Percentiles rank a stretch among this genome's conserved stretches.
Conservation (phyloP, 805 yeast genomes). For the Wickerhamomyces hampshirensis region DNA sequence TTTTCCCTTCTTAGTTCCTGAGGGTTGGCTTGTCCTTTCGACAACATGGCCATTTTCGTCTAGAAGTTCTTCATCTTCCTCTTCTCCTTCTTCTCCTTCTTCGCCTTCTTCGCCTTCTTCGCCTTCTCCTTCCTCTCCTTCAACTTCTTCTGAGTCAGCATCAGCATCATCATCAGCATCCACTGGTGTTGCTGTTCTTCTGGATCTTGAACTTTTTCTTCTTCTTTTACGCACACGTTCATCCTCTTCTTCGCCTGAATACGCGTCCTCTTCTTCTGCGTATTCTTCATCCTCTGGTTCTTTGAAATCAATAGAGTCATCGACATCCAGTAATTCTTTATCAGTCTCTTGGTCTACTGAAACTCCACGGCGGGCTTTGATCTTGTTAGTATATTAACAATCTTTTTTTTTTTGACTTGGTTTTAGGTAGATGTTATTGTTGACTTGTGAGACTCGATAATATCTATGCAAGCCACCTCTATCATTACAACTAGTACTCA, state of each 20-base stretch:
- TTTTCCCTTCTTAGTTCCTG: slow-evolving; percentile 15
- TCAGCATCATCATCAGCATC: slow-evolving; percentile 1
- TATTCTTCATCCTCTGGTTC: slow-evolving; percentile 1
- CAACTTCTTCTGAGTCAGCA: slow-evolving; percentile 38
- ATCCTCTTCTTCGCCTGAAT: slow-evolving; percentile 1
- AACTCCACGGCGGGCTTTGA: neutral
- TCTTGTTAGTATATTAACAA: neutral
- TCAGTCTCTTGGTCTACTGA: neutral
- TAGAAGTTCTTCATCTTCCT: slow-evolving; percentile 7
- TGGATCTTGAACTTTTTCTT: neutral
- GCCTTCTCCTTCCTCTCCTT: slow-evolving; percentile 31
- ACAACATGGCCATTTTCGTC: slow-evolving; percentile 2
- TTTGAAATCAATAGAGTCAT: no score
- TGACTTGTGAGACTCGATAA: neutral
- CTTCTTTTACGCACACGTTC: slow-evolving; percentile 2
- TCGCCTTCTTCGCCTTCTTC: slow-evolving; percentile 10
- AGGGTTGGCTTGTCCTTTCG: slow-evolving; percentile 1
- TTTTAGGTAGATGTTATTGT: neutral
- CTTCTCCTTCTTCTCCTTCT: slow-evolving; percentile 15
- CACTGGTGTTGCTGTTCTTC: neutral
- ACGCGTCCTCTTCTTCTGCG: slow-evolving; percentile 5
- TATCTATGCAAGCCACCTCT: neutral
- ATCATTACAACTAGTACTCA: no score
- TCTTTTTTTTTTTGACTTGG: neutral
- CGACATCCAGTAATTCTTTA: neutral